These are phyloP conservation scores for Lathyrus aphaca DNA, from an alignment of 306 rosid species.

Conservation along the genomic window DNA sequence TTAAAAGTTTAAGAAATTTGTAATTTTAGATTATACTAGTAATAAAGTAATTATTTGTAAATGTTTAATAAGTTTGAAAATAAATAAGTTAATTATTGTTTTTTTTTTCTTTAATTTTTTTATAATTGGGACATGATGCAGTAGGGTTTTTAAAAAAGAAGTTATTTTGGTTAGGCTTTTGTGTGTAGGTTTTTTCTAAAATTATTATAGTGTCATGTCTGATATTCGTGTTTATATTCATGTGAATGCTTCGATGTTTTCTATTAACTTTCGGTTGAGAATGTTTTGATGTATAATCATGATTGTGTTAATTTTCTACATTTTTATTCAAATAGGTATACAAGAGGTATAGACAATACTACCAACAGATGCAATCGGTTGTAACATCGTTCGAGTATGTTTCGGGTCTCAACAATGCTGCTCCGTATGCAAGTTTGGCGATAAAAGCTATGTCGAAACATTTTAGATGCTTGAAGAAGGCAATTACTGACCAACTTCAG, in stretches of 20 bases:
- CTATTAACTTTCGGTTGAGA: background rate
- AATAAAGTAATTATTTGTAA: conserved; percentile 18
- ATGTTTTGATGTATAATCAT: background rate
- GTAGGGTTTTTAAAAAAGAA: background rate
- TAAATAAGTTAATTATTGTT: background rate
- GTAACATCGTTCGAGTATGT: conserved; percentile 82
- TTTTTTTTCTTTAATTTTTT: background rate
- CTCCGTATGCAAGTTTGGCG: conserved; percentile 84
- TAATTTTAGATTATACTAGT: conserved; percentile 28
- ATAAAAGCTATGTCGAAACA: conserved; percentile 79
- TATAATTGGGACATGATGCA: background rate
- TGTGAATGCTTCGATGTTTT: background rate
- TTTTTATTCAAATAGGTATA: conserved; percentile 59
- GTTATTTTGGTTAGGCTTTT: too few species aligned
- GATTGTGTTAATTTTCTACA: background rate
- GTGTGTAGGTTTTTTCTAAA: too few species aligned
- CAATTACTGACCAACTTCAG: conserved; percentile 77
- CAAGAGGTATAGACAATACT: conserved; percentile 83
- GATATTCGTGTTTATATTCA: background rate
- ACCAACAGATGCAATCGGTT: conserved; percentile 76
- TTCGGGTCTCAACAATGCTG: conserved; percentile 75
- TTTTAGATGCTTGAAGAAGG: conserved; percentile 75
- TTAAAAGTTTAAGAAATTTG: conserved; percentile 39
- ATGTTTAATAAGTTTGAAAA: background rate
- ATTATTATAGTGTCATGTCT: background rate